A percentile compares a stretch with the other conserved stretches of the same genome.
Conservation (phyloP, 2,329 filamentous ascomycete genomes). For the Trichoderma sp. region DNA sequence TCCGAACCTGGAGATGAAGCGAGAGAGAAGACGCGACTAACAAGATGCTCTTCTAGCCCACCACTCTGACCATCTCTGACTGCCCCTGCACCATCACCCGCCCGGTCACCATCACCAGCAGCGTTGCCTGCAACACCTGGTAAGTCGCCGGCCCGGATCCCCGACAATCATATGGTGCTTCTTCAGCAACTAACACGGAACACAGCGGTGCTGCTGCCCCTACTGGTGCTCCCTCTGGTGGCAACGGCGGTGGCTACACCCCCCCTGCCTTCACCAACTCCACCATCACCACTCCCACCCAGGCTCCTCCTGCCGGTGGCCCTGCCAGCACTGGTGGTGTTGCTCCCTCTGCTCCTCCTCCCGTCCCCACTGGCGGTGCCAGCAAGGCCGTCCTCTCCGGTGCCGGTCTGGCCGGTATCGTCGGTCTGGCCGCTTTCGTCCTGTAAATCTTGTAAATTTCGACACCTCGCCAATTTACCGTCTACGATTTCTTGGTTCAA, state of each 20-base stretch:
- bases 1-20: not conserved
- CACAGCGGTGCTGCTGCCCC: conserved; percentile 35
- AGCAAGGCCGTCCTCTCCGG: conserved; percentile 56
- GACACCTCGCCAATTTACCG: conserved; percentile 35
- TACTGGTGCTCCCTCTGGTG: conserved; percentile 25
- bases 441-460: conserved; percentile 50
- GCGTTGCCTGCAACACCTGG: conserved; percentile 54
- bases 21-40: not conserved
- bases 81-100: conserved; percentile 67
- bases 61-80: conserved; percentile 68
- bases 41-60: conserved; percentile 37
- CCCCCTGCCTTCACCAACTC: conserved; percentile 27
- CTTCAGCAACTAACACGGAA: conserved; percentile 23
- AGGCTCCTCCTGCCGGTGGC: conserved; percentile 24
- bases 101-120: conserved; percentile 52
- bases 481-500: conserved; percentile 33
- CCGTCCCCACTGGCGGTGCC: conserved; percentile 52
- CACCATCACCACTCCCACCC: conserved; percentile 43
- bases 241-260: conserved; percentile 31
- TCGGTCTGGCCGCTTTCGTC: conserved; percentile 56
- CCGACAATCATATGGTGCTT: not conserved
- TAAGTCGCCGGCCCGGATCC: conserved; percentile 31
- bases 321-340: conserved; percentile 22
- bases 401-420: conserved; percentile 57
- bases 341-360: conserved; percentile 30